Evolutionary conservation across 2,329 filamentous ascomycete genomes (phyloP).

Genomic region (Scedosporium apiospermum): DNA sequence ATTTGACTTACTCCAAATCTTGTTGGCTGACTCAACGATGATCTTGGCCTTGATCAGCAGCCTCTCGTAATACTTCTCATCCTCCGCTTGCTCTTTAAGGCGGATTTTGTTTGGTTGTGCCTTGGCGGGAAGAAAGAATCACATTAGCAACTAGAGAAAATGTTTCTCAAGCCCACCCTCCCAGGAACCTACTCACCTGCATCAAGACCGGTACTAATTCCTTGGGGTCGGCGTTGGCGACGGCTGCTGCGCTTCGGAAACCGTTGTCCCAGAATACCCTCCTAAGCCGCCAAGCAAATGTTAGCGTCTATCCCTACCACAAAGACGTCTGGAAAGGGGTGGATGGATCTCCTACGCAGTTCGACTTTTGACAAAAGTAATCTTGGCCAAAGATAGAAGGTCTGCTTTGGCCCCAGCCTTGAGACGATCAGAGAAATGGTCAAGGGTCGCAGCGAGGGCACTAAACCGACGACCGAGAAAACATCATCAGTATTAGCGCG

Average conservation of each 20-base stretch:
- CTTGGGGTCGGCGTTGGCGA: constrained; percentile 59
- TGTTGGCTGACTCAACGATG: constrained; percentile 60
- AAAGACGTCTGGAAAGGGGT: neutral
- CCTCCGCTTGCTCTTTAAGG: constrained; percentile 41
- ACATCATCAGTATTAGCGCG: neutral
- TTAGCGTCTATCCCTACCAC: no score
- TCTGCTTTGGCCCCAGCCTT: constrained; percentile 64
- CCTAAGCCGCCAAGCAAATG: constrained; percentile 11
- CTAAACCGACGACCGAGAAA: constrained; percentile 23
- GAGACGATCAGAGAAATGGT: constrained; percentile 67
- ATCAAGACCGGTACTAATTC: constrained; percentile 64
- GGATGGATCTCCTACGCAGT: constrained; percentile 43
- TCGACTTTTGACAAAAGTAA: constrained; percentile 68
- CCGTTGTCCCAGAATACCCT: constrained; percentile 68
- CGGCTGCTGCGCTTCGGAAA: constrained; percentile 54
- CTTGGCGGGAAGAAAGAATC: constrained; percentile 22
- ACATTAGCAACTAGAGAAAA: neutral
- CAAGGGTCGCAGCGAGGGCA: constrained; percentile 60
- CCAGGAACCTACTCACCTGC: constrained; percentile 37
- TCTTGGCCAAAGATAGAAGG: constrained; percentile 58
- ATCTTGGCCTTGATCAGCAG: constrained; percentile 56
- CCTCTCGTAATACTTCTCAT: constrained; percentile 53
- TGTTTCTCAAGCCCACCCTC: neutral
- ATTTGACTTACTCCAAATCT: constrained; percentile 53
- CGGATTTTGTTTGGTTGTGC: constrained; percentile 58